Percentiles rank a stretch among this genome's conserved stretches.
phyloP scores from a whole-genome alignment of 2,329 filamentous ascomycete species.

The Trichoderma afroharzianum region DNA sequence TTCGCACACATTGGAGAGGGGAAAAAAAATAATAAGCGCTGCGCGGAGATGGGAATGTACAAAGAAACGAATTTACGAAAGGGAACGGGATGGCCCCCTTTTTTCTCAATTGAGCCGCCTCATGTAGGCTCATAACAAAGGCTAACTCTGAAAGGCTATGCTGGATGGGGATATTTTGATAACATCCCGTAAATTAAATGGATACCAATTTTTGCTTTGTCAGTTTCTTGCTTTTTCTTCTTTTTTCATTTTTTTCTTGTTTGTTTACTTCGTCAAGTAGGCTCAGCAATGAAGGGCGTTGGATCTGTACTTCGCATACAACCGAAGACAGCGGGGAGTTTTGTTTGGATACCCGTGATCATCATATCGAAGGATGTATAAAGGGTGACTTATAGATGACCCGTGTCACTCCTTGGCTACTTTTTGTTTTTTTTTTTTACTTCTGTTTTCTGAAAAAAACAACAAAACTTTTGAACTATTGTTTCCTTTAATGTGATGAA shows the following conservation, averaged over 20 bases:
- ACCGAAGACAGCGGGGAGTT: constrained; percentile 18
- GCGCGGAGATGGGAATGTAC: constrained; percentile 24
- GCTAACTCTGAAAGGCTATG: constrained; percentile 7
- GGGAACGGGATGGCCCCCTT: constrained; percentile 16
- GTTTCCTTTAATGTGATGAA: constrained; percentile 8
- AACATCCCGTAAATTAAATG: constrained; percentile 17
- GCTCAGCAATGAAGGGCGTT: constrained; percentile 17
- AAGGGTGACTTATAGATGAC: constrained; percentile 12
- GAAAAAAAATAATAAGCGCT: background rate
- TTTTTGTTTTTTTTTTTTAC: constrained; percentile 7
- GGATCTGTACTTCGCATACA: constrained; percentile 8
- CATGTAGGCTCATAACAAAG: constrained; percentile 16
- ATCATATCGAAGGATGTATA: constrained; percentile 11
- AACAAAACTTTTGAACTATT: background rate
- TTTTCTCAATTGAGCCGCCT: constrained; percentile 1
- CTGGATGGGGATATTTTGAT: constrained; percentile 11
- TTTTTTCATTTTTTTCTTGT: background rate
- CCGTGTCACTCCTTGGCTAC: constrained; percentile 11
- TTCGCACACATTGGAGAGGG: background rate
- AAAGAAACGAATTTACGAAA: constrained; percentile 36
- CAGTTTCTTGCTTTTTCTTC: constrained; percentile 7
- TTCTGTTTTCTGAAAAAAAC: background rate
- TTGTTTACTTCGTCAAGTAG: constrained; percentile 9
- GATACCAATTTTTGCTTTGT: constrained; percentile 18
- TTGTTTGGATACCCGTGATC: constrained; percentile 16